Conservation (phyloP, 345 rosid species). For the Lumnitzera racemosa region DNA sequence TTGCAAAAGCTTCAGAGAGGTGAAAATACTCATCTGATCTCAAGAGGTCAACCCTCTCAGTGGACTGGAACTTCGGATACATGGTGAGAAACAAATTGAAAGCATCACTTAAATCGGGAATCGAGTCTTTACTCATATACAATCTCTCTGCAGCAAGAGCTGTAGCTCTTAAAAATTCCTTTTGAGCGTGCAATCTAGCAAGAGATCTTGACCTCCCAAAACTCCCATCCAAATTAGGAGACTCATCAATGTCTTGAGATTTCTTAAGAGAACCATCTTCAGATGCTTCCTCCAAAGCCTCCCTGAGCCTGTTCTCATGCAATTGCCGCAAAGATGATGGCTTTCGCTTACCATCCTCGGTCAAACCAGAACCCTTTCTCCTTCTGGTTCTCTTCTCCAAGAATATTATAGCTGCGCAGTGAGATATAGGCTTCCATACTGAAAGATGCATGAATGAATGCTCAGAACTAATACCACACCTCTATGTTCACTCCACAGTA, state of each 20-base stretch:
- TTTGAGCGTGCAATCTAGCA: constrained; percentile 77
- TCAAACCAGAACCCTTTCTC: constrained; percentile 46
- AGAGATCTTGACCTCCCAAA: constrained; percentile 75
- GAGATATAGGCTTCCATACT: constrained; percentile 76
- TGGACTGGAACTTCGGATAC: constrained; percentile 70
- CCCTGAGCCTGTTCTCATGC: constrained; percentile 68
- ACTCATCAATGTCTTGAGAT: constrained; percentile 58
- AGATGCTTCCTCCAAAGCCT: constrained; percentile 89
- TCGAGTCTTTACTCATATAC: constrained; percentile 39
- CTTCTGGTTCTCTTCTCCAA: constrained; percentile 59
- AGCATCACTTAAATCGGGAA: constrained; percentile 56
- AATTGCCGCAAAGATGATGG: constrained; percentile 50
- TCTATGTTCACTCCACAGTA: background rate
- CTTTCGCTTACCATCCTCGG: constrained; percentile 32
- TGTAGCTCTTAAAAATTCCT: constrained; percentile 72
- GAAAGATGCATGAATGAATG: constrained; percentile 62
- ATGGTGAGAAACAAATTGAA: constrained; percentile 62
- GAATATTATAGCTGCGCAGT: constrained; percentile 63
- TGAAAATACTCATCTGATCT: constrained; percentile 64
- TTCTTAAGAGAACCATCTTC: constrained; percentile 72
- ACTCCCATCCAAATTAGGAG: constrained; percentile 34
- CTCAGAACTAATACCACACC: background rate
- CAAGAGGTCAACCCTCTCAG: constrained; percentile 63
- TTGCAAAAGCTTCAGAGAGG: constrained; percentile 42
- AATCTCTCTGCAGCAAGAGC: constrained; percentile 55